Percentiles rank a stretch among this genome's conserved stretches.
These are phyloP conservation scores for Porphyrellus cyaneotinctus DNA, from an alignment of 768 basidiomycete genomes.

Conservation along the genomic window DNA sequence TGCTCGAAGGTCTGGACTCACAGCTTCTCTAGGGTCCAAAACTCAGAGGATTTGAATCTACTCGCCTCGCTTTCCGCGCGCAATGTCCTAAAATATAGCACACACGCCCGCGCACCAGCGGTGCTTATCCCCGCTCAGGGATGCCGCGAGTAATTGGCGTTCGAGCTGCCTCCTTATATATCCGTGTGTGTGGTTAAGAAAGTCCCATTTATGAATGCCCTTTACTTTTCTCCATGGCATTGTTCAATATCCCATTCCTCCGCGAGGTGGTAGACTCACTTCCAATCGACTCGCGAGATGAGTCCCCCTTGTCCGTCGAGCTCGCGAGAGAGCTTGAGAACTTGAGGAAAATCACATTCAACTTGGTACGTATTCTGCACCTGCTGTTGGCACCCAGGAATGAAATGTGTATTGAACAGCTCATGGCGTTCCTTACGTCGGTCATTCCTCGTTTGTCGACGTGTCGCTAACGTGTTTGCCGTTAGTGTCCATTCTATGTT, in stretches of 20 bases:
- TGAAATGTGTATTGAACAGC: constrained; percentile 14
- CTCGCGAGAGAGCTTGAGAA: constrained; percentile 21
- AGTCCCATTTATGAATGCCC: not conserved
- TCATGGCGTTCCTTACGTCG: constrained; percentile 27
- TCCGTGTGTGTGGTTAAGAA: not conserved
- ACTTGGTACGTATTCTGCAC: constrained; percentile 12
- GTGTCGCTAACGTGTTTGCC: not conserved
- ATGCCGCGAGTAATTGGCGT: not conserved
- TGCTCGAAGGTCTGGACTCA: constrained; percentile 11
- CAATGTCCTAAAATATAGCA: not conserved
- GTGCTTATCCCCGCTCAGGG: not conserved
- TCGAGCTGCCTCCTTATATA: constrained; percentile 7
- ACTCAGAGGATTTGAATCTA: not conserved
- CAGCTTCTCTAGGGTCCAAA: not conserved
- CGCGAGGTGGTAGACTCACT: not conserved
- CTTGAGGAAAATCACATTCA: constrained; percentile 20
- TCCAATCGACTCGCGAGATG: not conserved
- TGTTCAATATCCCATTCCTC: not conserved
- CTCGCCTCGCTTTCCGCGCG: not conserved
- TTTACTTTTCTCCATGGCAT: constrained; percentile 9
- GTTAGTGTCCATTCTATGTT: constrained; percentile 22
- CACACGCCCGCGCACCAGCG: not conserved
- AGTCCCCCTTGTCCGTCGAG: constrained; percentile 8
- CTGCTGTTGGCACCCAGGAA: not conserved
- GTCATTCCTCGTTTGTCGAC: not conserved